Conservation (phyloP, 768 basidiomycete genomes). For the Paxillus rubicundulus region DNA sequence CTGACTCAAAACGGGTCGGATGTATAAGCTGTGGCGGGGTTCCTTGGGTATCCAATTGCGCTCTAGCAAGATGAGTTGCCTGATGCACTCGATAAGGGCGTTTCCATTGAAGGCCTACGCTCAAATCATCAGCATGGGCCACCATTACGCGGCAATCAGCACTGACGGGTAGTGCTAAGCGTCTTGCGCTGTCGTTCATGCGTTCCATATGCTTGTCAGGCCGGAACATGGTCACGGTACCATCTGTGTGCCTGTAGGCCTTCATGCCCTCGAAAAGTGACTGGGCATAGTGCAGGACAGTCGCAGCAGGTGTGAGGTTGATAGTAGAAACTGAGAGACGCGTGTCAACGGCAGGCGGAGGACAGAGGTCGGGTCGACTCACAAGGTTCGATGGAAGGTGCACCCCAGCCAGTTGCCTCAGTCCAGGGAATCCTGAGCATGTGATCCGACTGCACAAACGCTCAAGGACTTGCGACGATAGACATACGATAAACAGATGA, state of each 20-base stretch:
- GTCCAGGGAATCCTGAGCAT: conserved; percentile 83
- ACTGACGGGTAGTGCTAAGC: conserved; percentile 74
- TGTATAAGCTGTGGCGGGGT: conserved; percentile 87
- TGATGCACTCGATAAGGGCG: conserved; percentile 74
- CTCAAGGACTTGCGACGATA: conserved; percentile 8
- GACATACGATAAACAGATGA: conserved; percentile 6
- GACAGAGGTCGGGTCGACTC: conserved; percentile 26
- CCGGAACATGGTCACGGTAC: conserved; percentile 79
- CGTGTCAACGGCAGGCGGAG: conserved; percentile 8
- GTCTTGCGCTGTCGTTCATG: conserved; percentile 81
- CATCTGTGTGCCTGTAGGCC: conserved; percentile 76
- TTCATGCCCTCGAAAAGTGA: conserved; percentile 93
- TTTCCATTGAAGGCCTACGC: conserved; percentile 73
- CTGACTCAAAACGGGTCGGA: conserved; percentile 74
- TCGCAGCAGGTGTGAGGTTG: conserved; percentile 36
- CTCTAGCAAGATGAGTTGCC: conserved; percentile 80
- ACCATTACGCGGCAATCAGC: not conserved
- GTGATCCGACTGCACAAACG: conserved; percentile 64
- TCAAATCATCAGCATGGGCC: conserved; percentile 3
- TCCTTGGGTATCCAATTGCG: conserved; percentile 89
- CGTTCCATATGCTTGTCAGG: conserved; percentile 98
- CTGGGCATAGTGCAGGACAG: conserved; percentile 93
- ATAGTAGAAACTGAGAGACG: conserved; percentile 18
- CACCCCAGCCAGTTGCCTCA: conserved; percentile 70
- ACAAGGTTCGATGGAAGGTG: conserved; percentile 84